Conservation (phyloP, 768 basidiomycete genomes). For the Boletus rubroflammeus region DNA sequence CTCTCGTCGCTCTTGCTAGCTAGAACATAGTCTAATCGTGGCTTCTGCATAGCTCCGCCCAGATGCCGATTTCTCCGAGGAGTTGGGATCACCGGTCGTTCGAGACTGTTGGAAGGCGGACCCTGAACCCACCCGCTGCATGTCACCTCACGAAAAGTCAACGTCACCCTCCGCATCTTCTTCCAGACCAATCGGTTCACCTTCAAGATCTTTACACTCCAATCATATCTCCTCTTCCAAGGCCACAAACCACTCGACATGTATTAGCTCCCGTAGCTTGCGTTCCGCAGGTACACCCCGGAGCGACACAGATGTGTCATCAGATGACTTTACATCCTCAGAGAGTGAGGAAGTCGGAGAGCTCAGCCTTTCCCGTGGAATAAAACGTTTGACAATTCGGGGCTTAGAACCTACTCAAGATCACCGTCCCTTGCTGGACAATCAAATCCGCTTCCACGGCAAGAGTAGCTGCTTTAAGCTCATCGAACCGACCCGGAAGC, state of each 20-base stretch:
- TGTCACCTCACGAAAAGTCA: constrained; percentile 22
- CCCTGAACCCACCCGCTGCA: constrained; percentile 11
- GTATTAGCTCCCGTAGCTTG: constrained; percentile 5
- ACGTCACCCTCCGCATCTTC: constrained; percentile 17
- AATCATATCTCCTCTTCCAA: constrained; percentile 5
- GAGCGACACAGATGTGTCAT: constrained; percentile 29
- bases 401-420: constrained; percentile 38
- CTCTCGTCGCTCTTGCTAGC: background rate
- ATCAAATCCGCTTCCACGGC: constrained; percentile 55
- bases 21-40: constrained; percentile 7
- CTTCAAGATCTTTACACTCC: constrained; percentile 9
- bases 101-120: constrained; percentile 61
- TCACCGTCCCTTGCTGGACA: constrained; percentile 31
- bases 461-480: constrained; percentile 57
- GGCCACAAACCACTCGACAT: constrained; percentile 3
- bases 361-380: constrained; percentile 37
- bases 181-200: constrained; percentile 13
- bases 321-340: constrained; percentile 29
- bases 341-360: constrained; percentile 38
- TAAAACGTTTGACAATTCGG: constrained; percentile 36
- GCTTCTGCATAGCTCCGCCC: constrained; percentile 51
- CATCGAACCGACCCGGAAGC: constrained; percentile 49
- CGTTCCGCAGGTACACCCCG: constrained; percentile 23
- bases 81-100: constrained; percentile 58
- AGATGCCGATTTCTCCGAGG: constrained; percentile 54